Percentiles rank a stretch among this genome's conserved stretches.
Evolutionary conservation across 2,329 filamentous ascomycete species (phyloP).

Genomic region (Penicillium aurantiogriseum): DNA sequence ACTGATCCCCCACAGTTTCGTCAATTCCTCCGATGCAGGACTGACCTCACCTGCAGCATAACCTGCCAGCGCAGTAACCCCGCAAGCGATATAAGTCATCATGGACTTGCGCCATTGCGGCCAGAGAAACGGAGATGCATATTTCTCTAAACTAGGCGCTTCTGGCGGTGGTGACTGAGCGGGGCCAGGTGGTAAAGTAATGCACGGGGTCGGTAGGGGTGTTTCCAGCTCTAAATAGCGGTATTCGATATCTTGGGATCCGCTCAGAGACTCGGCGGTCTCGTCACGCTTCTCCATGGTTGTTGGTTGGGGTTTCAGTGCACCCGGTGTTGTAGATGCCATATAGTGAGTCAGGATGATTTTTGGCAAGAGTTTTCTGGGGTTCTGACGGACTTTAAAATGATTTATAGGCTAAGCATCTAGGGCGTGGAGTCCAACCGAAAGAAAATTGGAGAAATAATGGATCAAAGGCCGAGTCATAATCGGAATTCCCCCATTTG

Average conservation of each 20-base stretch:
- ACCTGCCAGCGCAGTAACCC: slow-evolving; percentile 73
- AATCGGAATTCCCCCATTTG: neutral
- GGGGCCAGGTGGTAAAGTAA: slow-evolving; percentile 30
- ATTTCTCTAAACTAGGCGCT: slow-evolving; percentile 65
- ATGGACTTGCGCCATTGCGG: slow-evolving; percentile 65
- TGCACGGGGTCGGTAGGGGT: slow-evolving; percentile 49
- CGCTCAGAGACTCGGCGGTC: slow-evolving; percentile 15
- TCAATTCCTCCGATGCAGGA: slow-evolving; percentile 65
- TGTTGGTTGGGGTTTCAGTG: slow-evolving; percentile 3
- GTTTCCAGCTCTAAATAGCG: slow-evolving; percentile 64
- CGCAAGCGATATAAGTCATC: slow-evolving; percentile 70
- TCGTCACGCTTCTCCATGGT: slow-evolving; percentile 16
- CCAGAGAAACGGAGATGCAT: slow-evolving; percentile 72
- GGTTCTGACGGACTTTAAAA: neutral
- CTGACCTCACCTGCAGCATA: slow-evolving; percentile 81
- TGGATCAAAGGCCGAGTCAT: neutral
- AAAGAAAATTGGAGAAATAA: slow-evolving; percentile 1
- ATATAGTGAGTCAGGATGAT: neutral
- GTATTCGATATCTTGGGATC: slow-evolving; percentile 48
- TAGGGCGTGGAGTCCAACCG: neutral
- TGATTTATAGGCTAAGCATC: slow-evolving; percentile 1
- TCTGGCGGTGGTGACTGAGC: slow-evolving; percentile 49
- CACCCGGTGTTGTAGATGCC: neutral
- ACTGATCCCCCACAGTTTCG: slow-evolving; percentile 63
- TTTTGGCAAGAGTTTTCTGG: neutral